A percentile compares a stretch with the other conserved stretches of the same genome.
These are phyloP conservation scores for Sclerotinia borealis DNA, from an alignment of 2,329 filamentous ascomycete genomes.

Conservation along the genomic window DNA sequence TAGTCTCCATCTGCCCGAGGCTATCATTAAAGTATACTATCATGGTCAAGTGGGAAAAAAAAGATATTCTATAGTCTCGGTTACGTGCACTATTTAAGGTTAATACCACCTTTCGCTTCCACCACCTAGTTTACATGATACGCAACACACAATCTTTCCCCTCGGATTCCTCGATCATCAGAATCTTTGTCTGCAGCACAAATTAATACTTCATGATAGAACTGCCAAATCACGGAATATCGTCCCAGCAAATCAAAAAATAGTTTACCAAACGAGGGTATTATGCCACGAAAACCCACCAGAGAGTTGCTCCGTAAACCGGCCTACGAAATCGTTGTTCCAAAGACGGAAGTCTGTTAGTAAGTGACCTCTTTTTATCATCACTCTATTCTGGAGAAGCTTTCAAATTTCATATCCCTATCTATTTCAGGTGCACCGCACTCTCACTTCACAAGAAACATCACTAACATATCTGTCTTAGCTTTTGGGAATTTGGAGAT, in stretches of 20 bases:
- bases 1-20: background rate
- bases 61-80: too few relatives aligned
- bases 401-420: background rate
- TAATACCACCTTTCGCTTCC: background rate
- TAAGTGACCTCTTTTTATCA: slow-evolving; percentile 1
- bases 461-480: background rate
- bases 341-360: slow-evolving; percentile 25
- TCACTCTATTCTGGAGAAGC: too few relatives aligned
- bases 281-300: background rate
- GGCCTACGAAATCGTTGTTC: slow-evolving; percentile 4
- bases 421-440: background rate
- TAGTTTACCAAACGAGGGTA: background rate
- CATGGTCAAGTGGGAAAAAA: too few relatives aligned
- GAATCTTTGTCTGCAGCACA: background rate
- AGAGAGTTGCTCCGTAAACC: slow-evolving; percentile 12
- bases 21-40: too few relatives aligned
- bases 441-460: background rate
- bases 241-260: background rate
- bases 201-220: background rate
- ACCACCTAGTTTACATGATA: too few relatives aligned
- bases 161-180: too few relatives aligned
- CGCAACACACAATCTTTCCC: background rate
- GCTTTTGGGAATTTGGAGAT: slow-evolving; percentile 19
- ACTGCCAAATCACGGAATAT: background rate
- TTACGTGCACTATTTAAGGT: background rate